These are phyloP conservation scores for Xylariaceae sp. DNA, from an alignment of 2,329 filamentous ascomycete genomes.

Conservation along the genomic window DNA sequence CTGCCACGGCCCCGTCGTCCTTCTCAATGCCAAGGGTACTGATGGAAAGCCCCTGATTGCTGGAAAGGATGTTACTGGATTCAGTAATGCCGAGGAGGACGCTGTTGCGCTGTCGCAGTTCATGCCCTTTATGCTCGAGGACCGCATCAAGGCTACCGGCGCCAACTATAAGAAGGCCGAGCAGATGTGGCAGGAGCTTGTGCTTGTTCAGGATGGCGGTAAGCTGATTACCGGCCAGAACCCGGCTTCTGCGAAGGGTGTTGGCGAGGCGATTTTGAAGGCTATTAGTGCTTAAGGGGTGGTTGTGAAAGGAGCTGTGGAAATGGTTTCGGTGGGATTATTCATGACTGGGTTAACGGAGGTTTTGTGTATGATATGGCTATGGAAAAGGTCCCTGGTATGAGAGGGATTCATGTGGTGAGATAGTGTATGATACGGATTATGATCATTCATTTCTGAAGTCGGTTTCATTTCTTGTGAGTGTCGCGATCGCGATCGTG, in stretches of 20 bases:
- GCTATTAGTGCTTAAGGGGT: slow-evolving; percentile 32
- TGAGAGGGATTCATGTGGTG: too few relatives aligned
- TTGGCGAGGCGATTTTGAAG: slow-evolving; percentile 49
- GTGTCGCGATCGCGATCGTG: too few relatives aligned
- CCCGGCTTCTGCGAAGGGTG: slow-evolving; percentile 45
- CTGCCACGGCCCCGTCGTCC: slow-evolving; percentile 62
- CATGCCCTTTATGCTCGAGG: slow-evolving; percentile 59
- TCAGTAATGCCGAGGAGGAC: slow-evolving; percentile 53
- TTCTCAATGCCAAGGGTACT: slow-evolving; percentile 45
- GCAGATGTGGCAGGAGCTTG: slow-evolving; percentile 45
- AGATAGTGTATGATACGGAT: too few relatives aligned
- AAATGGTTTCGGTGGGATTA: neutral
- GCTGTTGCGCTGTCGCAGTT: slow-evolving; percentile 34
- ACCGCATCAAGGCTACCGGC: slow-evolving; percentile 46
- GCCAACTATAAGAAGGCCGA: slow-evolving; percentile 53
- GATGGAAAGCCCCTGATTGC: slow-evolving; percentile 51
- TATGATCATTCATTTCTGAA: too few relatives aligned
- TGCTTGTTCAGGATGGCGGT: slow-evolving; percentile 43
- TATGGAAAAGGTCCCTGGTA: too few relatives aligned
- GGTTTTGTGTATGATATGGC: too few relatives aligned
- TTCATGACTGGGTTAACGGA: too few relatives aligned
- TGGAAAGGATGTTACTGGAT: slow-evolving; percentile 55
- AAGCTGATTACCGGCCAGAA: slow-evolving; percentile 55
- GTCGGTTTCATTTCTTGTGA: too few relatives aligned
- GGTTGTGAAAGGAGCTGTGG: neutral